Evolutionary conservation across 306 rosid species (phyloP).

Genomic region (Senna tora): DNA sequence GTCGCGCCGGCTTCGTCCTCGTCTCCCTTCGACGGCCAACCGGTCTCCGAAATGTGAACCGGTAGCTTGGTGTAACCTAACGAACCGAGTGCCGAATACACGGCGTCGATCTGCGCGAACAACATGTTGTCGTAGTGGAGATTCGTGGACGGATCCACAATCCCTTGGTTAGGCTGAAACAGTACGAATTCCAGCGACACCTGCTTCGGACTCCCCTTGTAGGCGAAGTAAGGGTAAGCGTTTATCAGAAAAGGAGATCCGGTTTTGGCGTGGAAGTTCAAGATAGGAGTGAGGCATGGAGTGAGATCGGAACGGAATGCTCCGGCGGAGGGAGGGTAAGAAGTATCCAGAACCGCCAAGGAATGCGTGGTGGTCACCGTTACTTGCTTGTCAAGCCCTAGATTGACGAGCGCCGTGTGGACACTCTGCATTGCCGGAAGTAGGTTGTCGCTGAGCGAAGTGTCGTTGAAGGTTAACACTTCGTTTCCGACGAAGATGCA

Average conservation of each 20-base stretch:
- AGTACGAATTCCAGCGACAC: slow-evolving; percentile 74
- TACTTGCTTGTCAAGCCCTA: slow-evolving; percentile 70
- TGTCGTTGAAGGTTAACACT: slow-evolving; percentile 83
- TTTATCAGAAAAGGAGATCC: slow-evolving; percentile 92
- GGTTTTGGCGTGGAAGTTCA: slow-evolving; percentile 72
- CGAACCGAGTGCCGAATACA: slow-evolving; percentile 60
- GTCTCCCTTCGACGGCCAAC: slow-evolving; percentile 99
- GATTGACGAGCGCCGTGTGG: slow-evolving; percentile 65
- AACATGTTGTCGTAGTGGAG: slow-evolving; percentile 94
- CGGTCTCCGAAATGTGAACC: slow-evolving; percentile 95
- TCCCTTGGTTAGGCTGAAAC: slow-evolving; percentile 80
- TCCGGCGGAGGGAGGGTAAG: slow-evolving; percentile 90
- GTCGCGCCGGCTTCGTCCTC: slow-evolving; percentile 80
- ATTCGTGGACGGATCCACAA: slow-evolving; percentile 64
- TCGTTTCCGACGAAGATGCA: slow-evolving; percentile 93
- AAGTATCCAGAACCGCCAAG: slow-evolving; percentile 66
- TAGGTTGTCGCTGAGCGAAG: slow-evolving; percentile 55
- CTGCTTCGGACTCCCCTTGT: slow-evolving; percentile 77
- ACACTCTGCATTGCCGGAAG: slow-evolving; percentile 90
- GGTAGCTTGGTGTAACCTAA: slow-evolving; percentile 69
- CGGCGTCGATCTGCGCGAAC: slow-evolving; percentile 94
- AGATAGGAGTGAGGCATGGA: slow-evolving; percentile 58
- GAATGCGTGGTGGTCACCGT: slow-evolving; percentile 84
- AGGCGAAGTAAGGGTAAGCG: slow-evolving; percentile 97
- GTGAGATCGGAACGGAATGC: slow-evolving; percentile 71